Base-by-base conservation (phyloP, 345 rosid genomes). In the Eucalyptus pauciflora region DNA sequence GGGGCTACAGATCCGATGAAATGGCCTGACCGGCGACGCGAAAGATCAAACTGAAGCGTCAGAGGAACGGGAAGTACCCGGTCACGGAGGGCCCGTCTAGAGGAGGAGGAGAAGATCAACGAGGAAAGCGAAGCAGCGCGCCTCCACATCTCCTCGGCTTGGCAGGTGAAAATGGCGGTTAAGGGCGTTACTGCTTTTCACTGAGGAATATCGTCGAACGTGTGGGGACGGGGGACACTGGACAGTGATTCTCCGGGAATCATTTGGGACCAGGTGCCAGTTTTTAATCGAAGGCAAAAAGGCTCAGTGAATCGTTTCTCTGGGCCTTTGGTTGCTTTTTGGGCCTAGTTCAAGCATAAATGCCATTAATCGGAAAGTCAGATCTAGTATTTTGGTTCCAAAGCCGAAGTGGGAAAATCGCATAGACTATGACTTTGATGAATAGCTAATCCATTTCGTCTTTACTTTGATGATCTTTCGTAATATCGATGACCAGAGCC, bases 71-170 rank as follows among this genome's bases (percentile, higher is more conserved):
- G 5, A 49, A 14, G 86, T 85, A 96, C 99, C 96, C 93, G 95
- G 51, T 88, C 69, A 13, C 88, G 91, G 37, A 90, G 27, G 58
- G 94, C 89, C 79, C 94, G 91, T 87, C 90, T 91, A 7, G 96
- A 92, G 71, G 62, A 56, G 62, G 62, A 10, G 62, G 97, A 92
- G 87, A 91, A 91, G 87, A 94, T 89, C 91, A 88, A 87, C 41
- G 96, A 93, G 91, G 95, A 94, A 90, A 96, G 94, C 86, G 92
- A 92, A 90, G 94, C 92, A 87, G 94, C 93, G 93, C 98, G 95
- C 94, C 95, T 96, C 99, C 96, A 96, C 99, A 97, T 95, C 88
- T 92, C 89, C 86, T 69, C 24, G 43, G 48, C 48, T 76, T 7
- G 85, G 85, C 85, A 76, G 48, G 48, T 76, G 85, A 41, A 76